These are phyloP conservation scores for Hypoxylon sp. DNA, from an alignment of 2,329 filamentous ascomycete genomes.

Conservation along the genomic window DNA sequence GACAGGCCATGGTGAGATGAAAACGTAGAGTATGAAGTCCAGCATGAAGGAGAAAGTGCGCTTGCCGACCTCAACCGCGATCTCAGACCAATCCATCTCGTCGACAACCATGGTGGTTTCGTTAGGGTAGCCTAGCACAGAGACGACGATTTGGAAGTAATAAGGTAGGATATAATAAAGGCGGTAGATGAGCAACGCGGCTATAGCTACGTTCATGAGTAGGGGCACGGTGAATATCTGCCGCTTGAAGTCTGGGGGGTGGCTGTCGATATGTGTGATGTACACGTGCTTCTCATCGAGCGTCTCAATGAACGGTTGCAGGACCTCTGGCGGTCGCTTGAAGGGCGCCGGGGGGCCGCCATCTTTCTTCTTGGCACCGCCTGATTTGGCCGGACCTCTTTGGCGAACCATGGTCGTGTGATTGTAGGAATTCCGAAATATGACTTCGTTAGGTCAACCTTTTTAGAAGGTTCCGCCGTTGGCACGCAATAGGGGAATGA, in stretches of 20 bases:
- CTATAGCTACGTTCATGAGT: conserved; percentile 78
- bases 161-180: conserved; percentile 76
- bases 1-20: conserved; percentile 80
- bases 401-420: conserved; percentile 47
- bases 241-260: conserved; percentile 78
- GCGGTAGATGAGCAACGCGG: conserved; percentile 74
- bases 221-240: conserved; percentile 86
- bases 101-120: conserved; percentile 73
- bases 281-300: conserved; percentile 81
- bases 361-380: conserved; percentile 47
- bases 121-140: conserved; percentile 75
- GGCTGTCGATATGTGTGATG: conserved; percentile 84
- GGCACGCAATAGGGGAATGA: conserved; percentile 19
- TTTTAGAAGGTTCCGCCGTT: background rate
- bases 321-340: conserved; percentile 70
- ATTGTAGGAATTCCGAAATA: conserved; percentile 1
- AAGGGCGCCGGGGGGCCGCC: conserved; percentile 73
- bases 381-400: conserved; percentile 45
- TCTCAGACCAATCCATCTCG: conserved; percentile 67
- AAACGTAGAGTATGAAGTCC: conserved; percentile 77
- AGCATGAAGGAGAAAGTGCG: conserved; percentile 77
- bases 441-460: background rate
- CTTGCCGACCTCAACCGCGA: conserved; percentile 68
- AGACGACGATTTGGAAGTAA: conserved; percentile 77
- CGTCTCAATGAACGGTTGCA: conserved; percentile 74